Base-by-base conservation (phyloP, 768 basidiomycete species). In the Tephrocybe sp. region DNA sequence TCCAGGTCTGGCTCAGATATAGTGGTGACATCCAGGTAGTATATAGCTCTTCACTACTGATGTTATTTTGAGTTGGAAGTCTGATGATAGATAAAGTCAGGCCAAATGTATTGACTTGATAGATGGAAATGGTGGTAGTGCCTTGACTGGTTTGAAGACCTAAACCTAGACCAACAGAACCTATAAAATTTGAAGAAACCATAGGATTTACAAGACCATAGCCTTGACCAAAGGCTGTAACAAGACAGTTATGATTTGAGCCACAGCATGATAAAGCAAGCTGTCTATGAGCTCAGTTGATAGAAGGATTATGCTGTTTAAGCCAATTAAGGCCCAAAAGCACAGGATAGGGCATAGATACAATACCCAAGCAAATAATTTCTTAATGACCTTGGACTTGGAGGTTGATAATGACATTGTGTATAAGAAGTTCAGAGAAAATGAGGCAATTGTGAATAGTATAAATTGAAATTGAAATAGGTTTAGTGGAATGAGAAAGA, bases 261-360 rank as follows among this genome's bases (percentile, higher is more conserved):
- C 45, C 33, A 13, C 63, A 65, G 60, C 65, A 64, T 19, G 50
- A 50, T 22, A 65, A 56, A 11, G 62, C 47, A 33, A 68, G 51
- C 32, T 58, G 26, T 4, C 56, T 42, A n/a, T 53, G 23, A 9
- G 50, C 48, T 68, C 70, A 73, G 53, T 73, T 63, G 22, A 72
- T 62, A 23, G 39, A 33, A 5, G 70, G 69, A 51, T 72, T 73
- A 47, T 72, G 66, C 33, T 53, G 60, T 3, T 45, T 38, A 32
- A 73, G 68, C 72, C 71, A 73, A 51, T 70, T 63, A 12, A 72
- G 58, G 16, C 71, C 71, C 19, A 72, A 56, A 47, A 72, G 66
- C 12, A 73, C 39, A 22, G 72, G 70, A 40, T 66, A 71, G 3
- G 59, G 46, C 26, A 70, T 61, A 16, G 69, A 59, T 22, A 73